Conservation (phyloP, 1,284 basidiomycete genomes). For the Malassezia furfur region DNA sequence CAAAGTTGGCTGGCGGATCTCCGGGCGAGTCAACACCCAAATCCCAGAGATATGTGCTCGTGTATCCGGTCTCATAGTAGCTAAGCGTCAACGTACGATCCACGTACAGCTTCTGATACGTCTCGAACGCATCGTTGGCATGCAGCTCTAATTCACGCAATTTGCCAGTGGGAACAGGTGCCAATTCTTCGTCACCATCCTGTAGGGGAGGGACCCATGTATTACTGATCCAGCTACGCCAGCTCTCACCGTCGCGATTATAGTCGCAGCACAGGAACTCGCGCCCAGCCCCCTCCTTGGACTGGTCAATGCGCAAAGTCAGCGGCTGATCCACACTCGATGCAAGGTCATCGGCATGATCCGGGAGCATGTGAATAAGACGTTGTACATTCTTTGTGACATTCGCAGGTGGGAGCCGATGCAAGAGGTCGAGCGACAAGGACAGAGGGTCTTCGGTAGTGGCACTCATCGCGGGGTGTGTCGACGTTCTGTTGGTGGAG, state of each 20-base stretch:
- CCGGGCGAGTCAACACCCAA: constrained; percentile 60
- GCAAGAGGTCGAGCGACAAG: constrained; percentile 71
- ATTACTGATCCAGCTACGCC: constrained; percentile 94
- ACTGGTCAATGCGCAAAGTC: constrained; percentile 66
- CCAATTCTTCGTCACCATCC: constrained; percentile 19
- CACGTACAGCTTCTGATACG: constrained; percentile 82
- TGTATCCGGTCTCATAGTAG: constrained; percentile 86
- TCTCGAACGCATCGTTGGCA: constrained; percentile 92
- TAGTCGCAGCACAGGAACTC: constrained; percentile 96
- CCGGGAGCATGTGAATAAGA: constrained; percentile 63
- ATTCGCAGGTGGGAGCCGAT: constrained; percentile 82
- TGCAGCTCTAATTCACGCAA: constrained; percentile 82
- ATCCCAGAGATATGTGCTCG: constrained; percentile 98
- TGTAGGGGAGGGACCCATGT: constrained; percentile 68
- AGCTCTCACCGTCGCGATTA: constrained; percentile 90
- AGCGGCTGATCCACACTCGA: constrained; percentile 92
- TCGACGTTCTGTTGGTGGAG: neutral
- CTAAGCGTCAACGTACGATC: constrained; percentile 53
- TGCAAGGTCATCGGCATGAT: constrained; percentile 87
- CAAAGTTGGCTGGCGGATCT: constrained; percentile 60
- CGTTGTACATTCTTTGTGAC: constrained; percentile 78
- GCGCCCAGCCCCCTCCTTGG: constrained; percentile 56
- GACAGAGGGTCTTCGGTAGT: constrained; percentile 29
- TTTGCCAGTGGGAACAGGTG: constrained; percentile 69
- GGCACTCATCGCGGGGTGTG: constrained; percentile 4